These are phyloP conservation scores for Globisporangium nagaii DNA, from an alignment of 352 stramenopile genomes.

Conservation along the genomic window DNA sequence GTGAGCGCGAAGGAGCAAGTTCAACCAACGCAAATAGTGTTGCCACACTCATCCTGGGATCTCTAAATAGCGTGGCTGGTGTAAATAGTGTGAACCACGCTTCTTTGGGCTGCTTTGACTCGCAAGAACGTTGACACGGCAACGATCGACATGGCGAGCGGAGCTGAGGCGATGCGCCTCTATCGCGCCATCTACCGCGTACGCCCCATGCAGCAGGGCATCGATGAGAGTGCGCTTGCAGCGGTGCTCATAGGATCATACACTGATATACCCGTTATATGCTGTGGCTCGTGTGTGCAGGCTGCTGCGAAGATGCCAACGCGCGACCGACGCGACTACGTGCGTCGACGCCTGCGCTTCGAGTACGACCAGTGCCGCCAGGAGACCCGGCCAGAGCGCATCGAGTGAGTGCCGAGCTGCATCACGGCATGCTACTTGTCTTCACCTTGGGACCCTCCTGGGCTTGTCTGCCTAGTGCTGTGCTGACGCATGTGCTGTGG, in stretches of 20 bases:
- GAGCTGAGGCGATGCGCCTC: slow-evolving; percentile 43
- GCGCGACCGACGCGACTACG: slow-evolving; percentile 55
- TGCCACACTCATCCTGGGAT: neutral
- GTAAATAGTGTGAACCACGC: no score
- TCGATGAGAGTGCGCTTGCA: no score
- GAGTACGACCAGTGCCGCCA: slow-evolving; percentile 67
- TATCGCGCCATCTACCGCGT: slow-evolving; percentile 79
- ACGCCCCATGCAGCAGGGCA: no score
- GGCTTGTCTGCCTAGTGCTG: no score
- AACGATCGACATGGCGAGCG: slow-evolving; percentile 7
- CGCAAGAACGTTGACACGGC: no score
- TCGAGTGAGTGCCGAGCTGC: slow-evolving; percentile 28
- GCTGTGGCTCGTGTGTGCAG: slow-evolving; percentile 14
- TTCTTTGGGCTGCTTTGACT: no score
- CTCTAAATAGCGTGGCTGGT: neutral
- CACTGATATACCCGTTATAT: no score
- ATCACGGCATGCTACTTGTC: neutral
- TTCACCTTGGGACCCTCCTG: no score
- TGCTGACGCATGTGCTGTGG: neutral
- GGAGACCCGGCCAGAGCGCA: slow-evolving; percentile 46
- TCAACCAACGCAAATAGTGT: neutral
- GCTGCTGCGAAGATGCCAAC: slow-evolving; percentile 63
- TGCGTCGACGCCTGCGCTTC: slow-evolving; percentile 55
- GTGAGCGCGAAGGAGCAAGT: neutral
- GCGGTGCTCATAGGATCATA: no score